A percentile compares a stretch with the other conserved stretches of the same genome.
Conservation (phyloP, 179 eudicot genomes). For the Camellia oleifera region DNA sequence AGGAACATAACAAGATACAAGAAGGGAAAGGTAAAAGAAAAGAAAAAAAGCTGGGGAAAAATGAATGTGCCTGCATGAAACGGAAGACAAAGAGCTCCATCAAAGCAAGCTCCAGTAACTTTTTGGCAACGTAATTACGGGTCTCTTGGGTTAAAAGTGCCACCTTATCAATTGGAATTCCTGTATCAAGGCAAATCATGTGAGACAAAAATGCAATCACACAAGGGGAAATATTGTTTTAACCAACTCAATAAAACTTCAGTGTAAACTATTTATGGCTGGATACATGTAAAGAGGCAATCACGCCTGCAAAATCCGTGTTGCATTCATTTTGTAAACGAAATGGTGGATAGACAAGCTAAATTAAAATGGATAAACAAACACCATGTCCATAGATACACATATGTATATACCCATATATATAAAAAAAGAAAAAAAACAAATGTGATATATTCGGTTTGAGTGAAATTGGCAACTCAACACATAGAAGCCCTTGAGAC, state of each 20-base stretch:
- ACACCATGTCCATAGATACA: not conserved
- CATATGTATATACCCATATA: not conserved
- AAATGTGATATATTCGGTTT: not conserved
- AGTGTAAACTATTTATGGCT: not conserved
- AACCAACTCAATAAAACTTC: not conserved
- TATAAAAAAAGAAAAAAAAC: not conserved
- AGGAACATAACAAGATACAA: conserved; percentile 2
- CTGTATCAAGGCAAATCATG: conserved; percentile 34
- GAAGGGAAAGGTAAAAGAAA: not conserved
- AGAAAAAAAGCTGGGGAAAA: not conserved
- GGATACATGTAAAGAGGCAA: too few relatives aligned
- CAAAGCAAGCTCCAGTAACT: conserved; percentile 80
- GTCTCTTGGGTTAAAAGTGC: conserved; percentile 72
- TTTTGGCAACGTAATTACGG: conserved; percentile 84
- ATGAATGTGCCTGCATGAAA: conserved; percentile 80
- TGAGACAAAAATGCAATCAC: conserved; percentile 7
- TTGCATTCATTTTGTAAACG: not conserved
- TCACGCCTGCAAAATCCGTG: too few relatives aligned
- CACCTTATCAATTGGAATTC: conserved; percentile 86
- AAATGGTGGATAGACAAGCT: not conserved
- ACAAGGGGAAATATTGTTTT: not conserved
- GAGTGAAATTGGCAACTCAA: conserved; percentile 1
- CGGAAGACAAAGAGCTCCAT: conserved; percentile 86
- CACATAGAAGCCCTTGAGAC: not conserved
- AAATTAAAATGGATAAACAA: not conserved